Base-by-base conservation (phyloP, 176 grass and related monocot species). In the Oryza glumipatula region DNA sequence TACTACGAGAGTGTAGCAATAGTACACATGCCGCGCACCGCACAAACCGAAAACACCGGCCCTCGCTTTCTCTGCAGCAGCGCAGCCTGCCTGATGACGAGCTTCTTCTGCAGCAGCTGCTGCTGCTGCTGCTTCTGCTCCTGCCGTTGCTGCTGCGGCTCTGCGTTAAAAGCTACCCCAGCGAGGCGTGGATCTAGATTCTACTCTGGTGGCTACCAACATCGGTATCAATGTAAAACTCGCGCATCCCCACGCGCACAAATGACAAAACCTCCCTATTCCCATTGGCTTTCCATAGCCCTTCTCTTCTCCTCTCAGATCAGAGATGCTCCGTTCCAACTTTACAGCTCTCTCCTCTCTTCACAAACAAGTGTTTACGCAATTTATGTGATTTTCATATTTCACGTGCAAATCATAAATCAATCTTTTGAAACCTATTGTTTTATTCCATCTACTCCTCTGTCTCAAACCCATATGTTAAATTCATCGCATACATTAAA, bases 161-260 rank as follows among this genome's bases (percentile, higher is more conserved):
- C 80, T 17, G 86, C 74, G 88, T 89, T 76, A 85, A 81, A 80
- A 85, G 73, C 72, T 70, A 26, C 26, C 26, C 26, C 26, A 69
- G 35, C 3, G 15, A 63, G 14, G 17, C 22, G 5, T 74, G 77
- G 70, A 74, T 80, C 84, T 86, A 86, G 69, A 63, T 67, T 80
- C 76, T 80, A 79, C 69, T 47, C 70, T 80, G 85, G 45, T 2
- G 45, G 63, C 85, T 54, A 32, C 76, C 77, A 80, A 45, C 75
- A 72, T 78, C 52, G 49, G 15, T 17, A 70, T 61, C 45, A 14
- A 1, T 28, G 35, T 21, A 39, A 39, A 63, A 43, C 43, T 7
- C 76, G 52, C 36, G 0, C 56, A 38, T 47, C 52, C 67, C 67
- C 67, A 67, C 84, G 33, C 22, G 7, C 30, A 11, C 45, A 9